Evolutionary conservation across 805 yeast genomes (phyloP), one percentile per base, ranked within the genome.

Genomic region (Vanderwaltozyma polyspora): DNA sequence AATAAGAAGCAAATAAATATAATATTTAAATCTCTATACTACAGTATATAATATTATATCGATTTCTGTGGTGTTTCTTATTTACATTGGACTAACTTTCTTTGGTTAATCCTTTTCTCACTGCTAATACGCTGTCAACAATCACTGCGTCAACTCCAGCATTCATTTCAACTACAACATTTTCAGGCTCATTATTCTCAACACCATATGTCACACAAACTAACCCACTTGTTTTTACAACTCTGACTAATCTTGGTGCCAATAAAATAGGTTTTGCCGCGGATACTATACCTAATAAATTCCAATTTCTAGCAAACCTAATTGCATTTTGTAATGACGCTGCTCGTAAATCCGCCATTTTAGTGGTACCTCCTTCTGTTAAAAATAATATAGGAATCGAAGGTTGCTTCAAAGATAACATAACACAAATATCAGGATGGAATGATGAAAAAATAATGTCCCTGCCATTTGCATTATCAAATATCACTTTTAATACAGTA

Each of bases 91-190:
- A n/a, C n/a, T n/a, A n/a, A n/a, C n/a, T n/a, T n/a, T n/a, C n/a
- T n/a, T 24, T 33, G 11, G 73, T 71, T 41, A 87, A 66, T 6
- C 83, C 95, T 47, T 79, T 79, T 52, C 94, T 68, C n/a, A 87
- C 93, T 0, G 95, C 95, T 49, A 87, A 66, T 2, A 89, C 97
- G 36, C 84, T 78, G 59, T 89, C 97, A 3, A 84, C 96, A 60
- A 89, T 89, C n/a, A 89, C 96, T 0, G 98, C 98, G 65, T 89
- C 97, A 10, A 89, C 95, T 7, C 97, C 97, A 3, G 93, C 87
- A 42, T 74, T 76, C 79, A 89, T 79, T 58, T 89, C 95, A 37
- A 81, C 63, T 45, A 75, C 76, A 19, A 94, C 86, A 41, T 76
- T 76, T 37, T 74, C 85, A 0, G 96, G 95, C 24, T 74, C 76